Percentiles rank a stretch among this genome's conserved stretches.
Evolutionary conservation across 129 eudicot species (phyloP).

Genomic region (Centella asiatica): DNA sequence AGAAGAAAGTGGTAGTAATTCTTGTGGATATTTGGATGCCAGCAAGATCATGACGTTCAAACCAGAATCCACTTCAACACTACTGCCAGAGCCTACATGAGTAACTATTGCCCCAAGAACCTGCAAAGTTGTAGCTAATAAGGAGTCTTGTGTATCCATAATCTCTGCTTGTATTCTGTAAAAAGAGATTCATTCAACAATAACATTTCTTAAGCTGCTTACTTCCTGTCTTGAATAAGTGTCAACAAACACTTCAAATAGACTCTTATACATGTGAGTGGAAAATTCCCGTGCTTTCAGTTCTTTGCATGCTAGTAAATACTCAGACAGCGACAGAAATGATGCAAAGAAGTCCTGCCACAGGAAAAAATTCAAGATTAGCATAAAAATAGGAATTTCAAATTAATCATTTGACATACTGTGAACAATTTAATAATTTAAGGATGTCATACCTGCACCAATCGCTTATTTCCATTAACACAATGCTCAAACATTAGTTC

Average conservation of each 20-base stretch:
- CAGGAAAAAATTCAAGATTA: constrained; percentile 6
- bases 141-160: not conserved
- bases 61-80: constrained; percentile 67
- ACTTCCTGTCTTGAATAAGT: constrained; percentile 79
- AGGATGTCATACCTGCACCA: constrained; percentile 57
- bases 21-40: constrained; percentile 59
- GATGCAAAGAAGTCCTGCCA: constrained; percentile 56
- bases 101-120: constrained; percentile 71
- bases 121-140: constrained; percentile 20
- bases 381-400: not conserved
- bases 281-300: constrained; percentile 53
- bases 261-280: constrained; percentile 44
- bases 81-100: constrained; percentile 71
- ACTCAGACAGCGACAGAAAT: constrained; percentile 55
- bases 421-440: too few species aligned
- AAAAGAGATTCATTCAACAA: constrained; percentile 5
- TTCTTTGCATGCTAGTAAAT: constrained; percentile 72
- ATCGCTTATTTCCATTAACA: constrained; percentile 56
- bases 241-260: constrained; percentile 66
- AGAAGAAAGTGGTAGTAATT: constrained; percentile 55
- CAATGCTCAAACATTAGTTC: constrained; percentile 62
- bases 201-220: constrained; percentile 20
- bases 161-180: not conserved
- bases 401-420: not conserved
- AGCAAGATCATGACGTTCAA: constrained; percentile 64